phyloP scores from a whole-genome alignment of 2,329 filamentous ascomycete species.

The Colletotrichum sp. region DNA sequence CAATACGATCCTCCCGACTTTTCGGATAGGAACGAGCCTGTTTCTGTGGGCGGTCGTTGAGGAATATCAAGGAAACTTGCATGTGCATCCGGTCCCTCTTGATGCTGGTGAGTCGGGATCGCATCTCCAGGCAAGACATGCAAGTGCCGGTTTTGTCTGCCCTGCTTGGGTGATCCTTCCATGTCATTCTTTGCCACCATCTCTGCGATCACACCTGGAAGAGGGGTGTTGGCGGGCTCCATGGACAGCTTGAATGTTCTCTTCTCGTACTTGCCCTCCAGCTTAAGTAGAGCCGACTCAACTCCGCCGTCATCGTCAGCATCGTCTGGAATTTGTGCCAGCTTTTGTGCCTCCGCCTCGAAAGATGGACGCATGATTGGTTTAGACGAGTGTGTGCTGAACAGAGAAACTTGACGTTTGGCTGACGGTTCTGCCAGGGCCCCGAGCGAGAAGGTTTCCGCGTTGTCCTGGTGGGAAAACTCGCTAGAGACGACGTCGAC shows the following conservation, averaged over 20 bases:
- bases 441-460: constrained; percentile 61
- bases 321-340: constrained; percentile 89
- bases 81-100: constrained; percentile 24
- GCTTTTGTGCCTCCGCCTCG: constrained; percentile 83
- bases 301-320: constrained; percentile 81
- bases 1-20: constrained; percentile 77
- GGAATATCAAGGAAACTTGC: constrained; percentile 28
- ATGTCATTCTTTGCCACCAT: constrained; percentile 19
- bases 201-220: constrained; percentile 21
- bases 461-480: constrained; percentile 40
- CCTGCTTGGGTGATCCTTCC: constrained; percentile 33
- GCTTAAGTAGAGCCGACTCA: constrained; percentile 88
- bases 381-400: constrained; percentile 67
- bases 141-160: constrained; percentile 51
- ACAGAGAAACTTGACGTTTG: constrained; percentile 53
- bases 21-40: constrained; percentile 58
- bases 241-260: constrained; percentile 47
- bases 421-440: constrained; percentile 58
- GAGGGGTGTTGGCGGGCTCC: constrained; percentile 34
- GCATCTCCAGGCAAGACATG: constrained; percentile 44
- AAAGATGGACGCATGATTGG: constrained; percentile 77
- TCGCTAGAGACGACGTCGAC: constrained; percentile 50
- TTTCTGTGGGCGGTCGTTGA: constrained; percentile 36
- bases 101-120: constrained; percentile 29
- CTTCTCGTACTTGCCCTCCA: constrained; percentile 84